Conservation (phyloP, 805 yeast species). For the Candida argentea region DNA sequence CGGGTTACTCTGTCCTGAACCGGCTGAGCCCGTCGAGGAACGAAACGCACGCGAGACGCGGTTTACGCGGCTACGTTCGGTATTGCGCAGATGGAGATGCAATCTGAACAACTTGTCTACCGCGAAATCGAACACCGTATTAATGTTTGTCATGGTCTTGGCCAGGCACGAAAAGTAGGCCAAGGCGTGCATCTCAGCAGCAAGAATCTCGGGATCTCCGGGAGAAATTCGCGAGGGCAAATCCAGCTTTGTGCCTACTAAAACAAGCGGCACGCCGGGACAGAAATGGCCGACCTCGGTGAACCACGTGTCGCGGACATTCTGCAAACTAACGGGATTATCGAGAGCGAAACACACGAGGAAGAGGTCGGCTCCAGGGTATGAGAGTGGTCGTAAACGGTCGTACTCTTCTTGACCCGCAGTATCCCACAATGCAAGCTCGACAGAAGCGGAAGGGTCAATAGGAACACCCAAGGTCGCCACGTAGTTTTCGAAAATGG, state of each 20-base stretch:
- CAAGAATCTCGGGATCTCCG: constrained; percentile 42
- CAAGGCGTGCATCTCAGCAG: constrained; percentile 54
- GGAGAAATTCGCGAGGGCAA: constrained; percentile 29
- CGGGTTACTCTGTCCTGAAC: constrained; percentile 12
- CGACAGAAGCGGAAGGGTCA: constrained; percentile 57
- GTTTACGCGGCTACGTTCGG: constrained; percentile 24
- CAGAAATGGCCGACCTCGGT: constrained; percentile 83
- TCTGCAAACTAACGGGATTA: constrained; percentile 51
- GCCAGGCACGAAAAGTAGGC: constrained; percentile 78
- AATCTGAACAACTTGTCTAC: constrained; percentile 30
- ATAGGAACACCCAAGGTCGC: constrained; percentile 57
- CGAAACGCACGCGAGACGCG: constrained; percentile 25
- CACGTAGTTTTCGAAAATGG: constrained; percentile 72
- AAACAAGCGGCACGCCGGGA: constrained; percentile 63
- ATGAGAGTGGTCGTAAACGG: constrained; percentile 66
- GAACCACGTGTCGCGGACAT: constrained; percentile 73
- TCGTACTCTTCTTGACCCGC: constrained; percentile 88
- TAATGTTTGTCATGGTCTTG: constrained; percentile 53
- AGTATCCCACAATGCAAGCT: constrained; percentile 78
- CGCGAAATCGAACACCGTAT: constrained; percentile 58
- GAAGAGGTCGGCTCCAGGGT: constrained; percentile 69
- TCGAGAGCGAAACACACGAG: constrained; percentile 70
- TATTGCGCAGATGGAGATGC: constrained; percentile 22
- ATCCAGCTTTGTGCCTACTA: constrained; percentile 82
- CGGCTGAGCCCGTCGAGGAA: constrained; percentile 7